Evolutionary conservation across 495 filamentous ascomycete genomes (phyloP), one percentile per base, ranked within the genome.

Genomic region (Penicillium roqueforti): DNA sequence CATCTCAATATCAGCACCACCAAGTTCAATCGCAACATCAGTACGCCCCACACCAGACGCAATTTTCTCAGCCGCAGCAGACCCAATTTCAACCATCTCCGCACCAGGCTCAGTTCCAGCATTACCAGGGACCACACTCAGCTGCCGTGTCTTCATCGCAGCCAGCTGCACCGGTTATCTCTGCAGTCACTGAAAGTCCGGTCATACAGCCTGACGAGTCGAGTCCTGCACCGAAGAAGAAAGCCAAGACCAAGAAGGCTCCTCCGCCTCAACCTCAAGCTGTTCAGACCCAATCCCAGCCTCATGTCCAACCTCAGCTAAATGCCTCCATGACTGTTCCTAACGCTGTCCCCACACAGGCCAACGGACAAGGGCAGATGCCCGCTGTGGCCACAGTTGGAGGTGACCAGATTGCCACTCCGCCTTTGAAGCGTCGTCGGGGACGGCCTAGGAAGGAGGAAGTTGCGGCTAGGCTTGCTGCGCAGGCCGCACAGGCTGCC

Each of bases 381-480:
- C 49, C 50, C 18, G 9, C 20, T 22, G 32, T 49, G 10, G 16
- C 32, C 11, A 3, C 47, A 29, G 28, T 31, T 14, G 60, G 31
- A 5, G 43, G 53, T 28, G 56, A 55, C 13, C 53, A 47, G 9
- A 25, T 55, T 5, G 31, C 20, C 6, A 54, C 61, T 16, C 58
- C 56, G 6, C 51, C 58, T 9, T 32, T 41, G 8, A 60, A 56
- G 22, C 67, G 65, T 29, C 66, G 62, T 47, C 67, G 65, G 36
- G 67, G 64, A 28, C 65, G 64, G 6, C 67, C 67, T 19, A 52
- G 61, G 11, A 69, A 69, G 39, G 61, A 62, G 25, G 61, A 67
- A 50, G 61, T 62, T 1, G 61, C 61, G 0, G 61, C 66, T 20
- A 62, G 61, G 37, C 38, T 52, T n/a, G 64, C 64, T 29, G 55